A percentile compares a stretch with the other conserved stretches of the same genome.
Conservation (phyloP, 805 yeast species). For the Dipodascus albidus region DNA sequence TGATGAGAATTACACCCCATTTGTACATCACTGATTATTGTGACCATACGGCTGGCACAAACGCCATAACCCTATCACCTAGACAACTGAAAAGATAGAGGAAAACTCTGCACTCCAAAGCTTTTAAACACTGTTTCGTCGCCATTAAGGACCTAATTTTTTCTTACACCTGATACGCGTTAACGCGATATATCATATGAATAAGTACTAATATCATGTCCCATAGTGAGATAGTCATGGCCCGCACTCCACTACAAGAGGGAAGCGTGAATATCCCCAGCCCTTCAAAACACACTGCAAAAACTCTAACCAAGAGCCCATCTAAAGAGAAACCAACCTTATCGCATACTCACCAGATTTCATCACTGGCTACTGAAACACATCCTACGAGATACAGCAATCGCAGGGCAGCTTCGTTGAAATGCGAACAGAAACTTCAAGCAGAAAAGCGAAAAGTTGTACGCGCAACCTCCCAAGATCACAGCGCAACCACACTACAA, state of each 20-base stretch:
- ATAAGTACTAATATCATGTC: not conserved
- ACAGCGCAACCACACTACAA: not conserved
- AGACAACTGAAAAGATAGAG: not conserved
- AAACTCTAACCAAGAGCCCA: not conserved
- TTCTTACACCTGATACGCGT: not conserved
- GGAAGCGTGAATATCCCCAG: slow-evolving; percentile 2
- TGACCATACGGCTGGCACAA: not conserved
- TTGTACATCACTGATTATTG: not conserved
- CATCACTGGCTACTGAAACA: not conserved
- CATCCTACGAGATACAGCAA: not conserved
- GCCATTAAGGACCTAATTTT: not conserved
- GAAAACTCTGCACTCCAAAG: not conserved
- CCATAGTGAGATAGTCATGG: not conserved
- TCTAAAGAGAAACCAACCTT: not conserved
- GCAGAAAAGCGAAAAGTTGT: not conserved
- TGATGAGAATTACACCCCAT: too few relatives aligned
- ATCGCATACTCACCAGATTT: not conserved
- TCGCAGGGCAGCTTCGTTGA: not conserved
- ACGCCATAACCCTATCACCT: not conserved
- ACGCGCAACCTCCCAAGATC: not conserved
- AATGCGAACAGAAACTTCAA: not conserved
- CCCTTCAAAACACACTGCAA: not conserved
- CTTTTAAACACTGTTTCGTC: not conserved
- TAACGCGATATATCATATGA: too few relatives aligned
- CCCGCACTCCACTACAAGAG: not conserved